Evolutionary conservation across 305 asterid species (phyloP).

Genomic region (Solanum hybrid): DNA sequence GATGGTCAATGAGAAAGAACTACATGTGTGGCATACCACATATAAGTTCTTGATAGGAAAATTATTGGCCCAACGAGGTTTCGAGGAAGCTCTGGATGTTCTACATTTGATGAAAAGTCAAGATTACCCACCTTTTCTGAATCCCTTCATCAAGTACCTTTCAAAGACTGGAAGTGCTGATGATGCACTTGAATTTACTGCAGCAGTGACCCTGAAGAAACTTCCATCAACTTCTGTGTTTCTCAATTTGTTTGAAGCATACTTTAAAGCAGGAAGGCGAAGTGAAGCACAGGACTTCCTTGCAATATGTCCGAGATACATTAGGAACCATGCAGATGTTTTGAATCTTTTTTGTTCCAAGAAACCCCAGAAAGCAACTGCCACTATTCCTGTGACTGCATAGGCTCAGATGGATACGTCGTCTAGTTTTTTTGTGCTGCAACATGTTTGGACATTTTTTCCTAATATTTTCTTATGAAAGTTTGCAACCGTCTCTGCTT

Average conservation of each 20-base stretch:
- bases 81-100: conserved; percentile 49
- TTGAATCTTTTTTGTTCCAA: conserved; percentile 43
- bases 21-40: conserved; percentile 43
- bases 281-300: conserved; percentile 68
- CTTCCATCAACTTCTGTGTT: conserved; percentile 41
- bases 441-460: conserved; percentile 6
- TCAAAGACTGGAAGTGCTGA: conserved; percentile 45
- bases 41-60: conserved; percentile 49
- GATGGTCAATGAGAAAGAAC: conserved; percentile 44
- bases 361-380: conserved; percentile 18
- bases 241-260: conserved; percentile 51
- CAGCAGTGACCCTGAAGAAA: conserved; percentile 40
- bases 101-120: conserved; percentile 60
- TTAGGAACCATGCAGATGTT: conserved; percentile 60
- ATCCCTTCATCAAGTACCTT: conserved; percentile 46
- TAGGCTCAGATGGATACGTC: conserved; percentile 25
- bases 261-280: conserved; percentile 42
- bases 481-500: neutral
- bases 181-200: conserved; percentile 45
- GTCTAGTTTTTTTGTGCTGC: conserved; percentile 11
- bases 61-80: conserved; percentile 39
- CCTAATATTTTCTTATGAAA: neutral
- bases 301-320: conserved; percentile 47
- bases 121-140: conserved; percentile 53
- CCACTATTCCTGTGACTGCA: conserved; percentile 16